These are phyloP conservation scores for Takashimella tepidaria DNA, from an alignment of 1,284 basidiomycete species.

Conservation along the genomic window DNA sequence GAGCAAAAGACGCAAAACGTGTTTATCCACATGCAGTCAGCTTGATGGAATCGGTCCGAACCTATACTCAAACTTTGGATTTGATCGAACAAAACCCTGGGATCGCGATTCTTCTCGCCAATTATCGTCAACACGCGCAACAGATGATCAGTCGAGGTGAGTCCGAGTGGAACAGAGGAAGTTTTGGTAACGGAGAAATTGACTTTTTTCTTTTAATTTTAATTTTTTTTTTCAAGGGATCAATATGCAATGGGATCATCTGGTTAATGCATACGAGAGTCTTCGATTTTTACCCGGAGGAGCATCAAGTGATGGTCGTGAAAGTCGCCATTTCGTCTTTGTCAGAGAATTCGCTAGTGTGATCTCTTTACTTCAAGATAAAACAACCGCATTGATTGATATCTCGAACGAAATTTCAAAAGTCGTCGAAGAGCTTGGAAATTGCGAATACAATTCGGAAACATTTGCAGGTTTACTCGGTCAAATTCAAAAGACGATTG, in stretches of 20 bases:
- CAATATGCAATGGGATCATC: constrained; percentile 93
- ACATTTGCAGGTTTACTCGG: constrained; percentile 73
- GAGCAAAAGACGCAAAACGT: constrained; percentile 96
- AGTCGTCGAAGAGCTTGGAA: constrained; percentile 77
- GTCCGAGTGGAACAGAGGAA: not conserved
- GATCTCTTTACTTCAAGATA: constrained; percentile 86
- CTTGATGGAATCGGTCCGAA: constrained; percentile 95
- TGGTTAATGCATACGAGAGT: constrained; percentile 85
- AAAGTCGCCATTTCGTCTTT: constrained; percentile 85
- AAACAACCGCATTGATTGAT: constrained; percentile 88
- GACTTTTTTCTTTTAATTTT: not conserved
- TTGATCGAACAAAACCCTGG: constrained; percentile 82
- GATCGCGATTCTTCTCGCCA: constrained; percentile 87
- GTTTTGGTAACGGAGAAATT: constrained; percentile 13
- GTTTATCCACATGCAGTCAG: constrained; percentile 98
- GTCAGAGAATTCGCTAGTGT: constrained; percentile 92
- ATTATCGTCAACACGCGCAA: constrained; percentile 84
- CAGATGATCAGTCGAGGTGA: constrained; percentile 79
- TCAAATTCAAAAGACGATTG: constrained; percentile 85
- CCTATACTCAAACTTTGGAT: constrained; percentile 89
- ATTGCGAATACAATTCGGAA: constrained; percentile 76
- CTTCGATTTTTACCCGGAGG: constrained; percentile 63
- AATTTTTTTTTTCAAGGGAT: constrained; percentile 43
- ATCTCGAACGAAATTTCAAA: constrained; percentile 79
- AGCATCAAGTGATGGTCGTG: constrained; percentile 61